Percentiles rank a stretch among this genome's conserved stretches.
phyloP scores from a whole-genome alignment of 805 yeast genomes.

The Crinitomyces ghanaensis region DNA sequence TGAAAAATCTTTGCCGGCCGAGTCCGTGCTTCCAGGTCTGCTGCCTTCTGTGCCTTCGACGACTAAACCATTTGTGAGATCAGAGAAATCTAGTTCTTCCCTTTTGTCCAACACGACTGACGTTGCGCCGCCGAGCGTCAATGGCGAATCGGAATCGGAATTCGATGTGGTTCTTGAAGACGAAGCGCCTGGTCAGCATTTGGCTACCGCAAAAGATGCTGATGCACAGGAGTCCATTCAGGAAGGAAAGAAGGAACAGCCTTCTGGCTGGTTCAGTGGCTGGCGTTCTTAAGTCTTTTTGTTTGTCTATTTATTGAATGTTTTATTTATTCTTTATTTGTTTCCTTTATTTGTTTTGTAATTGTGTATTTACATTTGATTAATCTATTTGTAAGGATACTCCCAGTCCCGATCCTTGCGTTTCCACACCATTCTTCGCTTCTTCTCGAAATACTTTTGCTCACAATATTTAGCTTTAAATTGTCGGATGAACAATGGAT shows the following conservation, averaged over 20 bases:
- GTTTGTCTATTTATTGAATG: neutral
- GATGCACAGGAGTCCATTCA: neutral
- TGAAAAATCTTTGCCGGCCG: too few relatives aligned
- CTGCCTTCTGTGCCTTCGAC: neutral
- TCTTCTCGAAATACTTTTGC: constrained; percentile 60
- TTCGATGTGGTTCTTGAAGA: constrained; percentile 16
- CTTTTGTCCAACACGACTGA: neutral
- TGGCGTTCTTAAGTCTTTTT: constrained; percentile 1
- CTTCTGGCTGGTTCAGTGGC: too few relatives aligned
- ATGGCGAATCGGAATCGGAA: constrained; percentile 9
- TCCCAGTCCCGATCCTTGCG: constrained; percentile 73
- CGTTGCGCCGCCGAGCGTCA: neutral
- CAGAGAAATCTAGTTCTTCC: too few relatives aligned
- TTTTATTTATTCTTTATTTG: too few relatives aligned
- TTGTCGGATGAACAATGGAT: constrained; percentile 71
- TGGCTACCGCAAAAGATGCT: constrained; percentile 2
- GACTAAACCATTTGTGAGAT: too few relatives aligned
- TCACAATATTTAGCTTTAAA: constrained; percentile 62
- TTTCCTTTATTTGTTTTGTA: too few relatives aligned
- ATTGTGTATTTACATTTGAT: too few relatives aligned
- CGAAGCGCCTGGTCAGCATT: constrained; percentile 10
- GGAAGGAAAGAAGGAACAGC: too few relatives aligned
- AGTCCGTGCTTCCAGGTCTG: neutral
- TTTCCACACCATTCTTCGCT: constrained; percentile 70
- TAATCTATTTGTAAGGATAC: constrained; percentile 59